These are phyloP conservation scores for Pseudocercospora musae DNA, from an alignment of 2,329 filamentous ascomycete species.

Conservation along the genomic window DNA sequence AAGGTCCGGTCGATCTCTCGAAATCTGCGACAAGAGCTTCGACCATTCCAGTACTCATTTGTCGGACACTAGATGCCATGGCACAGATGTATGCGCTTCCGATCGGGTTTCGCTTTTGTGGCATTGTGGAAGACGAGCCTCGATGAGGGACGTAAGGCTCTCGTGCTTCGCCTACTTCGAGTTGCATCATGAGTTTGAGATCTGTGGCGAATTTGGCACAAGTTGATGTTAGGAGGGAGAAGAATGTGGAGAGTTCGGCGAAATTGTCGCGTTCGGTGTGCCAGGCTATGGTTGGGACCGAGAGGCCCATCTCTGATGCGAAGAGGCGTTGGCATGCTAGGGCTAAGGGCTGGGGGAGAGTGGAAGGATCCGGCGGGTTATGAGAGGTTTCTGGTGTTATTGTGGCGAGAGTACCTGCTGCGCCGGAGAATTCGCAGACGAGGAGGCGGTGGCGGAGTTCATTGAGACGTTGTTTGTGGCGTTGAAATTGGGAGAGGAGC, in stretches of 20 bases:
- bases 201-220: conserved; percentile 34
- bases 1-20: conserved; percentile 30
- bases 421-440: conserved; percentile 30
- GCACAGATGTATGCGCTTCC: conserved; percentile 28
- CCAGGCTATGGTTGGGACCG: conserved; percentile 30
- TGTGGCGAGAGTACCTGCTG: conserved; percentile 32
- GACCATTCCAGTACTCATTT: conserved; percentile 21
- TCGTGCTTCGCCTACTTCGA: conserved; percentile 29
- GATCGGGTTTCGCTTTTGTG: conserved; percentile 41
- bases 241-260: conserved; percentile 26
- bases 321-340: conserved; percentile 27
- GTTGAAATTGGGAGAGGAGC: conserved; percentile 28
- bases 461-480: conserved; percentile 25
- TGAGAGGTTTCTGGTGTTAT: conserved; percentile 22
- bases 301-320: conserved; percentile 24
- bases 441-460: conserved; percentile 26
- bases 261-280: conserved; percentile 33
- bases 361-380: background rate
- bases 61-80: conserved; percentile 24
- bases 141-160: conserved; percentile 50
- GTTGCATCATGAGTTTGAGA: conserved; percentile 32
- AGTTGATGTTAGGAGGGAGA: conserved; percentile 29
- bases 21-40: conserved; percentile 32
- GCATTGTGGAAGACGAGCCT: conserved; percentile 55
- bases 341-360: conserved; percentile 13